Conservation (phyloP, 2,329 filamentous ascomycete species). For the Xylaria sp. region DNA sequence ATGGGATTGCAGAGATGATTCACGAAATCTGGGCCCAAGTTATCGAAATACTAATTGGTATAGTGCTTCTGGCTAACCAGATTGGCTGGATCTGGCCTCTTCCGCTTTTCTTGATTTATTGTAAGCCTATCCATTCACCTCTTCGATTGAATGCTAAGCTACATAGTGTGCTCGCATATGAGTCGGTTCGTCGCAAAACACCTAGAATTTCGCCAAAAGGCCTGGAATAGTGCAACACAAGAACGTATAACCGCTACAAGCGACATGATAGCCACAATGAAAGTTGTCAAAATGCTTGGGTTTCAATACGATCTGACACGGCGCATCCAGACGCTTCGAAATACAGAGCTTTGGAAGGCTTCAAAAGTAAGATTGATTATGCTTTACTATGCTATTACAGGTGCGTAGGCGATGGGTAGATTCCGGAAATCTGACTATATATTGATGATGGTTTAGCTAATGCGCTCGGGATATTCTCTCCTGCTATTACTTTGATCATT, state of each 20-base stretch:
- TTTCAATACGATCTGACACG: conserved; percentile 41
- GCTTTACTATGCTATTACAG: conserved; percentile 54
- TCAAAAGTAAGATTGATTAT: conserved; percentile 53
- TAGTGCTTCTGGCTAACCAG: conserved; percentile 51
- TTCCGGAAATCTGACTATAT: not conserved
- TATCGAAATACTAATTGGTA: conserved; percentile 55
- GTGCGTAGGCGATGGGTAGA: conserved; percentile 42
- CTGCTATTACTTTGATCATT: conserved; percentile 51
- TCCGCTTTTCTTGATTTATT: conserved; percentile 53
- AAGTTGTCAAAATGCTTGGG: conserved; percentile 55
- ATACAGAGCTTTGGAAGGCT: conserved; percentile 49
- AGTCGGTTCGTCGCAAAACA: conserved; percentile 53
- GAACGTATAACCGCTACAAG: conserved; percentile 51
- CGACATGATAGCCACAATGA: conserved; percentile 50
- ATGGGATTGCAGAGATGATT: conserved; percentile 49
- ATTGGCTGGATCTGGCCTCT: conserved; percentile 57
- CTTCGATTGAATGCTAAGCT: conserved; percentile 1
- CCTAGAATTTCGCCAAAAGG: conserved; percentile 50
- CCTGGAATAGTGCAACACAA: conserved; percentile 56
- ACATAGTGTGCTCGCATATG: conserved; percentile 53
- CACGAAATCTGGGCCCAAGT: conserved; percentile 56
- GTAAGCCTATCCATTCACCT: conserved; percentile 44
- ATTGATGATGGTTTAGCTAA: conserved; percentile 48
- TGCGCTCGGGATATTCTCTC: conserved; percentile 54
- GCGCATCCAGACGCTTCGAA: conserved; percentile 44